Percentiles rank a stretch among this genome's conserved stretches.
Conservation (phyloP, 106 monocot species). For the Narthecium ossifragum region DNA sequence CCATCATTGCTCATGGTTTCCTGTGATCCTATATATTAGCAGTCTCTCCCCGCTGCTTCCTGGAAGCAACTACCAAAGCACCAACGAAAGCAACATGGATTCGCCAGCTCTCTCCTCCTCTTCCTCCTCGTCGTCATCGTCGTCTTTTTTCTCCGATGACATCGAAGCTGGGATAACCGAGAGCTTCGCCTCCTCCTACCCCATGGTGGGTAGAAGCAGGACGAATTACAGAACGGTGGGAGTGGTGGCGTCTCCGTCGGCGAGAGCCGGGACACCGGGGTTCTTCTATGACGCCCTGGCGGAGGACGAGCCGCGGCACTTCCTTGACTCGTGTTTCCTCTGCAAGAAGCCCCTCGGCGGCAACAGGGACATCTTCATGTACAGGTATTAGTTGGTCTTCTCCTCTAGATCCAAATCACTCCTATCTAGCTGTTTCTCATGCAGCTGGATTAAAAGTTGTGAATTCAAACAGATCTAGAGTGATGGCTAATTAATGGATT, state of each 20-base stretch:
- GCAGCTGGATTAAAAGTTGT: background rate
- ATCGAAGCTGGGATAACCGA: background rate
- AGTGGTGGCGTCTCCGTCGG: background rate
- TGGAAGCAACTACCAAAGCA: no score
- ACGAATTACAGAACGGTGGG: background rate
- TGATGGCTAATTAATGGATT: background rate
- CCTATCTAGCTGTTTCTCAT: background rate
- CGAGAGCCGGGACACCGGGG: background rate
- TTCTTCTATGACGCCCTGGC: slow-evolving; percentile 28
- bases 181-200: background rate
- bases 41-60: no score
- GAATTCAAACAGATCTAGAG: no score
- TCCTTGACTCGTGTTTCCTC: slow-evolving; percentile 64
- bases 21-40: no score
- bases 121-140: background rate
- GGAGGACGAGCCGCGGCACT: slow-evolving; percentile 35
- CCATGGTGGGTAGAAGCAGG: background rate
- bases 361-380: slow-evolving; percentile 82
- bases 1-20: no score
- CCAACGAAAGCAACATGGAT: background rate
- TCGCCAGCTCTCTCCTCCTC: background rate
- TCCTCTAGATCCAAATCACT: no score
- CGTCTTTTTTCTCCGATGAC: background rate
- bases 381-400: slow-evolving; percentile 42
- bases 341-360: slow-evolving; percentile 63